phyloP scores from a whole-genome alignment of 129 eudicot species.

The Flaveria ramosissima region DNA sequence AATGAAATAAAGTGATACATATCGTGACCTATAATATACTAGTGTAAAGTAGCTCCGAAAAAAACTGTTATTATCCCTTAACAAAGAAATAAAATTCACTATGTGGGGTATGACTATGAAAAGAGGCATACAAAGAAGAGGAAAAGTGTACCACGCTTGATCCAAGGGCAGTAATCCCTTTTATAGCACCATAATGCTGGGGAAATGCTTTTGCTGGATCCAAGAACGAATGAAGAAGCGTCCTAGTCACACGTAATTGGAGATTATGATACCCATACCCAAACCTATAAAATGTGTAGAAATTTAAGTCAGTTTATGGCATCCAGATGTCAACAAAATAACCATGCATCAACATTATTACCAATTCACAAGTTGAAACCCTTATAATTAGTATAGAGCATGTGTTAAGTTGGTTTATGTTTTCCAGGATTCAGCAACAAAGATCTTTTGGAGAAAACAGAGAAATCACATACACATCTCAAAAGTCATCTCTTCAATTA shows the following conservation, averaged over 20 bases:
- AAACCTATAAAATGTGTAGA: conserved; percentile 54
- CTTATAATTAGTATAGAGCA: not conserved
- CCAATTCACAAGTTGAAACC: not conserved
- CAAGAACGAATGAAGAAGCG: conserved; percentile 86
- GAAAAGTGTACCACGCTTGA: conserved; percentile 61
- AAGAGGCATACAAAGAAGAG: not conserved
- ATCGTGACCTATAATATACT: not conserved
- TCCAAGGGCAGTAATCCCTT: conserved; percentile 82
- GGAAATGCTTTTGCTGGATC: conserved; percentile 79
- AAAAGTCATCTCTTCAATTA: too few relatives aligned
- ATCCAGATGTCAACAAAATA: conserved; percentile 2
- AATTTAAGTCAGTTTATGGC: not conserved
- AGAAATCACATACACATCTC: too few relatives aligned
- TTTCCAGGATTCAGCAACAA: too few relatives aligned
- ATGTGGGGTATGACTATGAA: too few relatives aligned
- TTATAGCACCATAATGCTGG: conserved; percentile 96
- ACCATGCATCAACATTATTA: not conserved
- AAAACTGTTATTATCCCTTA: too few relatives aligned
- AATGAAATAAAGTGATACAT: not conserved
- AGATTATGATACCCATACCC: conserved; percentile 93
- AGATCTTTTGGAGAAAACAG: too few relatives aligned
- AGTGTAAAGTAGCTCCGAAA: not conserved
- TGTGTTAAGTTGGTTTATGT: too few relatives aligned
- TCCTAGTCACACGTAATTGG: conserved; percentile 86
- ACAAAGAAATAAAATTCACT: too few relatives aligned